phyloP scores from a whole-genome alignment of 2,329 filamentous ascomycete genomes.

The Blastomyces gilchristii region DNA sequence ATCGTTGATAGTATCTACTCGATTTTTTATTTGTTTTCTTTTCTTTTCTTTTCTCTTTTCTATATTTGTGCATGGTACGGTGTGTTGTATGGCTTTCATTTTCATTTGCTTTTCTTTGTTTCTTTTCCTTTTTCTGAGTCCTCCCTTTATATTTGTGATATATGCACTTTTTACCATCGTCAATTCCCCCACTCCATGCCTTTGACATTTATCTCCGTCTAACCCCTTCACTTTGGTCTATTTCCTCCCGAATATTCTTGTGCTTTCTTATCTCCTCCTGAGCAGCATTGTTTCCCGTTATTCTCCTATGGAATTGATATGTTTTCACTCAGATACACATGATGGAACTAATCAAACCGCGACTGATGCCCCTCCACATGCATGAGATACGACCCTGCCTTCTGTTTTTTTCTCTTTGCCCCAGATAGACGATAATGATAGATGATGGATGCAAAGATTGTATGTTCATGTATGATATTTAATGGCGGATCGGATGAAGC shows the following conservation, averaged over 20 bases:
- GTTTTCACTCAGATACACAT: too few relatives aligned
- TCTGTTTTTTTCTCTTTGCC: neutral
- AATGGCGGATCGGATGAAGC: neutral
- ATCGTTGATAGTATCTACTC: neutral
- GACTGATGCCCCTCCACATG: neutral
- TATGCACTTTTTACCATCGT: neutral
- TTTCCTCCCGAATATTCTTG: neutral
- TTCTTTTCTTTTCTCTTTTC: neutral
- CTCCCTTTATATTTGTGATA: neutral
- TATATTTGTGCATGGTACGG: too few relatives aligned
- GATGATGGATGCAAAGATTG: neutral
- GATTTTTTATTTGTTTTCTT: neutral
- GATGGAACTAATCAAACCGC: too few relatives aligned
- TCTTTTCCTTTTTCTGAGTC: neutral
- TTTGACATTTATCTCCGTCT: neutral
- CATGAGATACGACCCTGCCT: neutral
- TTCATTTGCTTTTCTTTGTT: neutral
- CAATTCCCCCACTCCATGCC: neutral
- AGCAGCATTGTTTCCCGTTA: neutral
- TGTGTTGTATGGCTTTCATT: too few relatives aligned
- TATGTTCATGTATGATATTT: neutral
- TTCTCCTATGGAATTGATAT: neutral
- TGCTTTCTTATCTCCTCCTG: constrained; percentile 1
- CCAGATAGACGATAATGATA: neutral
- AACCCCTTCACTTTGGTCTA: neutral